Evolutionary conservation across 345 rosid species (phyloP).

Genomic region (Hevea brasiliensis): DNA sequence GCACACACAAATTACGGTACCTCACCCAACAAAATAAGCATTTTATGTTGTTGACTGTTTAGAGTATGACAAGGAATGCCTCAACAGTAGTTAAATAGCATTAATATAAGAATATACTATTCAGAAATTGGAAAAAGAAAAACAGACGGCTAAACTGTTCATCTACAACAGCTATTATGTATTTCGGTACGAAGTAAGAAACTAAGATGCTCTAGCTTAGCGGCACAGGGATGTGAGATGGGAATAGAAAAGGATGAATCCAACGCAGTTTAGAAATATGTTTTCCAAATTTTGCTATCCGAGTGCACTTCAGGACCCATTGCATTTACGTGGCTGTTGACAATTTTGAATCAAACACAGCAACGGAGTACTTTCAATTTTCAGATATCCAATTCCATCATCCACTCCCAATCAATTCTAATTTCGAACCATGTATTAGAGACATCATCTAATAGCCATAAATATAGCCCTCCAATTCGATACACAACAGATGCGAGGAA

Average conservation of each 20-base stretch:
- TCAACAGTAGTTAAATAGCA: no score
- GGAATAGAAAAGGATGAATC: background rate
- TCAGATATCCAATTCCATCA: background rate
- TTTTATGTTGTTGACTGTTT: background rate
- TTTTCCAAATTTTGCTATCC: background rate
- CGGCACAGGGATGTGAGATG: background rate
- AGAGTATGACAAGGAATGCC: background rate
- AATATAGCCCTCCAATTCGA: background rate
- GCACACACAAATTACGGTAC: background rate
- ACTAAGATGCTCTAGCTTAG: no score
- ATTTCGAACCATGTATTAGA: background rate
- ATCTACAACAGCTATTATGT: background rate
- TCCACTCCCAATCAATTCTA: background rate
- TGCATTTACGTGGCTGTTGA: no score
- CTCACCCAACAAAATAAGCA: background rate
- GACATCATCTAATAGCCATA: background rate
- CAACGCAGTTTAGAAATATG: no score
- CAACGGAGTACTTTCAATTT: no score
- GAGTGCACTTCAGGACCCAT: background rate
- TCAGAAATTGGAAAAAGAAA: no score
- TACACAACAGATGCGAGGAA: background rate
- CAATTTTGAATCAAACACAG: no score
- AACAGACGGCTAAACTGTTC: no score
- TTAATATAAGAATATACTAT: no score
- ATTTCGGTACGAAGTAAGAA: no score